Percentiles rank a stretch among this genome's conserved stretches.
phyloP scores from a whole-genome alignment of 306 rosid species.

The Acmispon strigosus region DNA sequence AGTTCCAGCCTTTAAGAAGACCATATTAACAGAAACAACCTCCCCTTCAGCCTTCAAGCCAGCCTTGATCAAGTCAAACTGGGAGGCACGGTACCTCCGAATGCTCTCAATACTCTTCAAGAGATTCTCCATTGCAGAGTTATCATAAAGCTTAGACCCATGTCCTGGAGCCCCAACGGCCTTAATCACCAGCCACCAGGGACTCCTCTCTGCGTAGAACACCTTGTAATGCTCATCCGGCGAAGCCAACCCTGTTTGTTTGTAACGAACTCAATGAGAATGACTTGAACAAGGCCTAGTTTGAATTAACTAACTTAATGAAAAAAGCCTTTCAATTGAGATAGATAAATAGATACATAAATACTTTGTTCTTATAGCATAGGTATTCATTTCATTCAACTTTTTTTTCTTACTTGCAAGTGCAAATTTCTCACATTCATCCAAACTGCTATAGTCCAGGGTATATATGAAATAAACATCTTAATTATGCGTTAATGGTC shows the following conservation, averaged over 20 bases:
- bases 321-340: too few relatives aligned
- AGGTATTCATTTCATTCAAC: too few relatives aligned
- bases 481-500: too few relatives aligned
- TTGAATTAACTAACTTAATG: too few relatives aligned
- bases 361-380: too few relatives aligned
- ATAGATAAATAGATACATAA: too few relatives aligned
- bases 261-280: background rate
- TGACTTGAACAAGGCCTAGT: background rate
- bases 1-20: constrained; percentile 77
- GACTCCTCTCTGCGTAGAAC: constrained; percentile 74
- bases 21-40: constrained; percentile 79
- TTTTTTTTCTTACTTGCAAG: too few relatives aligned
- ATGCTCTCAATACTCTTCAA: constrained; percentile 79
- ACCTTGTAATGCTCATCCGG: constrained; percentile 54
- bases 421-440: too few relatives aligned
- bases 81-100: constrained; percentile 72
- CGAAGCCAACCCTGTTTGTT: constrained; percentile 60
- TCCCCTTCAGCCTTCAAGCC: constrained; percentile 83
- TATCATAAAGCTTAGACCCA: constrained; percentile 92
- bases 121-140: constrained; percentile 87
- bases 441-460: too few relatives aligned
- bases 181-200: constrained; percentile 86
- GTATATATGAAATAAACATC: too few relatives aligned
- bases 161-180: constrained; percentile 88
- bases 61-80: constrained; percentile 73